phyloP scores from a whole-genome alignment of 768 basidiomycete species.

The Leucocoprinus sp. region DNA sequence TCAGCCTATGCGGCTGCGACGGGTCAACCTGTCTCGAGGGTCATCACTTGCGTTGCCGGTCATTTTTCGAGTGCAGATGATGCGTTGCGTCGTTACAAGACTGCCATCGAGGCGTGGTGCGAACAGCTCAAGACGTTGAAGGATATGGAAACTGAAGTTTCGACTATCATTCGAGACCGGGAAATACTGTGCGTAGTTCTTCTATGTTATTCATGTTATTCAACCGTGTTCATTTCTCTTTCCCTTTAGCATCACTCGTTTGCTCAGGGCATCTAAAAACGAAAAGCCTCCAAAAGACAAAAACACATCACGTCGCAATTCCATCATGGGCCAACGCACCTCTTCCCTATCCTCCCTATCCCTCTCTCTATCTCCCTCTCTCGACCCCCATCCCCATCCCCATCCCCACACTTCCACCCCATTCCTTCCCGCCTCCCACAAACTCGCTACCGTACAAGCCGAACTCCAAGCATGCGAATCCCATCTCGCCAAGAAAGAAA shows the following conservation, averaged over 20 bases:
- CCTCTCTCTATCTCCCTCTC: slow-evolving; percentile 11
- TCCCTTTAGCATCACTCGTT: slow-evolving; percentile 54
- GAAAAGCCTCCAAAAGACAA: slow-evolving; percentile 18
- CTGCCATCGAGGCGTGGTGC: slow-evolving; percentile 57
- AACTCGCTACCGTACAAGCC: slow-evolving; percentile 58
- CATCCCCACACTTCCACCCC: slow-evolving; percentile 14
- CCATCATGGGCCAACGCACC: slow-evolving; percentile 24
- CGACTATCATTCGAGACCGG: slow-evolving; percentile 60
- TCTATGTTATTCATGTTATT: neutral
- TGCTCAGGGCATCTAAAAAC: slow-evolving; percentile 69
- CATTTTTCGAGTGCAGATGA: slow-evolving; percentile 59
- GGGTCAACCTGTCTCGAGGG: slow-evolving; percentile 42
- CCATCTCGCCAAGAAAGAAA: slow-evolving; percentile 63
- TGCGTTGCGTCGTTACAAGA: slow-evolving; percentile 53
- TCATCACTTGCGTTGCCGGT: slow-evolving; percentile 49
- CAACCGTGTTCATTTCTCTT: neutral
- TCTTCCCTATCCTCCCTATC: slow-evolving; percentile 39
- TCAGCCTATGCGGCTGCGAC: slow-evolving; percentile 72
- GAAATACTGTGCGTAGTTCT: slow-evolving; percentile 64
- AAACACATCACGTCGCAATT: slow-evolving; percentile 29
- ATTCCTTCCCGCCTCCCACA: slow-evolving; percentile 31
- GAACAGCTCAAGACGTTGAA: slow-evolving; percentile 53
- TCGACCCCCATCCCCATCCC: too few species aligned
- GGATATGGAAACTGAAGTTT: slow-evolving; percentile 65
- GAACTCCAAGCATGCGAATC: slow-evolving; percentile 80